Conservation (phyloP, 805 yeast species). For the Teunomyces tritomae region DNA sequence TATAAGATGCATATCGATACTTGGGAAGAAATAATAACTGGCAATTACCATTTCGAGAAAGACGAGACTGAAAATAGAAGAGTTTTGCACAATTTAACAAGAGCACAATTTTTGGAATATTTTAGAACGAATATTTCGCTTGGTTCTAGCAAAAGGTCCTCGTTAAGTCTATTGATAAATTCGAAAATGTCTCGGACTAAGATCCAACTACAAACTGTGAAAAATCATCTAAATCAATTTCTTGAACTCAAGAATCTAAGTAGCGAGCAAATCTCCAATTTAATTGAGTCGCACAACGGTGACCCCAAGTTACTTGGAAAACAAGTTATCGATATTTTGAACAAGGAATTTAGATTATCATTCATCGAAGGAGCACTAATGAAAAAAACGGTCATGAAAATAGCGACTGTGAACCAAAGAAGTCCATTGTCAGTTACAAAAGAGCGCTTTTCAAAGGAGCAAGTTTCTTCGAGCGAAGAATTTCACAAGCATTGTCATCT, state of each 20-base stretch:
- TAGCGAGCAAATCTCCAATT: neutral
- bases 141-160: constrained; percentile 11
- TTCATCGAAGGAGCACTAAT: neutral
- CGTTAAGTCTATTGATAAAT: constrained; percentile 12
- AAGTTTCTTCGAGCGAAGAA: neutral
- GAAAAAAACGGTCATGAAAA: neutral
- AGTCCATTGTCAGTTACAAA: neutral
- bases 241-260: neutral
- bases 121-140: constrained; percentile 13
- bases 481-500: neutral
- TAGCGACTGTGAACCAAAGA: neutral
- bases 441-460: neutral
- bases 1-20: constrained; percentile 39
- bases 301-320: neutral
- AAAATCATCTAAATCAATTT: neutral
- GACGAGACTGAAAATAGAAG: constrained; percentile 29
- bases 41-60: constrained; percentile 40
- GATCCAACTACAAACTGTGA: neutral
- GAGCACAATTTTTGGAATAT: constrained; percentile 12
- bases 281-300: neutral
- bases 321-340: neutral
- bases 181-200: constrained; percentile 8
- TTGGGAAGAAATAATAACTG: constrained; percentile 50
- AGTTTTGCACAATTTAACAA: constrained; percentile 29
- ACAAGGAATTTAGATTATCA: neutral